A percentile compares a stretch with the other conserved stretches of the same genome.
Evolutionary conservation across 306 rosid species (phyloP).

Genomic region (Prunus davidiana): DNA sequence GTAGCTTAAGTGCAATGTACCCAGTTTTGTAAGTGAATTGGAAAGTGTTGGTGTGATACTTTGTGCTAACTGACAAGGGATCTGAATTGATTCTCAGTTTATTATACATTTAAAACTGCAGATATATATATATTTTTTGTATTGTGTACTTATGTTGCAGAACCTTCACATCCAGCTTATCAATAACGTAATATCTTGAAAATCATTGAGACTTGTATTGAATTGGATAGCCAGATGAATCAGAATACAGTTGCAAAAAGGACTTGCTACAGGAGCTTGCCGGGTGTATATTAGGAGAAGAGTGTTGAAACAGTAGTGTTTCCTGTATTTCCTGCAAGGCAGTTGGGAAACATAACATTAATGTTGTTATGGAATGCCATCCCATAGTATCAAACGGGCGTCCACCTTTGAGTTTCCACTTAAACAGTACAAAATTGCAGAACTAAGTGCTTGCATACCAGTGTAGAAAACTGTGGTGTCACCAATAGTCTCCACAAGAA

Average conservation of each 20-base stretch:
- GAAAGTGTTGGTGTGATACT: conserved; percentile 28
- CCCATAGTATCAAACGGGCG: neutral
- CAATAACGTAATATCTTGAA: neutral
- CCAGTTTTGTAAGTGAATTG: conserved; percentile 52
- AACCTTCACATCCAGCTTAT: neutral
- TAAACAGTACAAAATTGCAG: conserved; percentile 25
- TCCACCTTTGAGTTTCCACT: conserved; percentile 5
- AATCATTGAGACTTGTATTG: neutral
- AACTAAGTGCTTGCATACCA: conserved; percentile 17
- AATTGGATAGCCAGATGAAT: neutral
- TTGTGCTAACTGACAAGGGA: conserved; percentile 21
- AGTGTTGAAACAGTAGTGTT: neutral
- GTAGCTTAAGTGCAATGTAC: conserved; percentile 45
- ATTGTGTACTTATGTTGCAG: neutral
- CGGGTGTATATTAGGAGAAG: neutral
- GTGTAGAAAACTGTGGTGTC: conserved; percentile 32
- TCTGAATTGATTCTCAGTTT: conserved; percentile 20
- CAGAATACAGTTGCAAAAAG: neutral
- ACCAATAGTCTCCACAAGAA: conserved; percentile 95
- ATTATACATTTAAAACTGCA: conserved; percentile 8
- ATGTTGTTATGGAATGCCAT: neutral
- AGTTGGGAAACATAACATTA: neutral
- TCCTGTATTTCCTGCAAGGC: neutral
- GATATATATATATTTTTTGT: neutral
- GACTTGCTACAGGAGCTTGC: conserved; percentile 5